Base-by-base conservation (phyloP, 306 rosid species). In the Luffa acutangula region DNA sequence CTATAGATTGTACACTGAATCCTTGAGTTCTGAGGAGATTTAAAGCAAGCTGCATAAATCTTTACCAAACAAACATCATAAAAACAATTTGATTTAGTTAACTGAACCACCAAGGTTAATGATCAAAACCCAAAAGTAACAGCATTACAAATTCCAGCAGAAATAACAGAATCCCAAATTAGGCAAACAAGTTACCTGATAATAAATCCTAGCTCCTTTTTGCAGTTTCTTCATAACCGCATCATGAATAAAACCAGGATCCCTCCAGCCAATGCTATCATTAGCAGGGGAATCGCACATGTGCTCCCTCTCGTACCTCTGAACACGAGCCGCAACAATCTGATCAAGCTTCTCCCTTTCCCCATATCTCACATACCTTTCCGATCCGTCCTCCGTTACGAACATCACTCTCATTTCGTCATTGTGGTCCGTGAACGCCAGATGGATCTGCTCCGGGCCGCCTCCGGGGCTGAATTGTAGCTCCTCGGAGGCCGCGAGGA, bases 211-310 rank as follows among this genome's bases (percentile, higher is more conserved):
- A 14, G 70, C 80, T 7, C 97, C 97, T 80, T 86, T 88, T 82
- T 84, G 74, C 89, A 95, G 86, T 41, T 74, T 81, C 25, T n/a
- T 86, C 88, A 95, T 83, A 53, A 90, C 82, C 0, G 86, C 98
- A 31, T 93, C 92, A 20, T 95, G 98, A 8, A 91, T 85, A 49
- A 79, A 92, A 46, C 98, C 98, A 21, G 97, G 97, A 69, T 95
- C 98, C 74, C 98, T 91, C 98, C 97, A 92, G 4, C 96, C 98
- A 4, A 85, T 37, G 37, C 87, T 90, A 1, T 71, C 5, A 66
- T 91, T 95, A 4, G 97, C 98, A 8, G 98, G 97, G 10, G 90
- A 80, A 65, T 92, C 92, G 78, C 98, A 95, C 97, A 91, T 89
- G 84, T 95, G 88, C 66, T 85, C 84, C 86, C 85, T 89, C 84